A percentile compares a stretch with the other conserved stretches of the same genome.
Evolutionary conservation across 805 yeast species (phyloP).

Genomic region (Tetrapisispora phaffii): DNA sequence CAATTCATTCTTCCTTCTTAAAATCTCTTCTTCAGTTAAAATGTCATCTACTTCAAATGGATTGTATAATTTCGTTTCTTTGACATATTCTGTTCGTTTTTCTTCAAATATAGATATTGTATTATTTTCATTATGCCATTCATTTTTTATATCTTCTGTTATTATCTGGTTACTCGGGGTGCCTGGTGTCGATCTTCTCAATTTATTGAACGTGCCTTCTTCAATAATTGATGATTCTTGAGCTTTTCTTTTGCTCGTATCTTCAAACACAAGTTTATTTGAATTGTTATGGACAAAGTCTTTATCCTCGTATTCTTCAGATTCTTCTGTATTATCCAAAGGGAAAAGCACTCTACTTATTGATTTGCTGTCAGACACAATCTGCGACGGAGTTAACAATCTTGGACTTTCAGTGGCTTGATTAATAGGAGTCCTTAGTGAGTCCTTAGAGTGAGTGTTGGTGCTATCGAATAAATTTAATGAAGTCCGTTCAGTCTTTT

Average conservation of each 20-base stretch:
- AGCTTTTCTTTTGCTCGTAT: background rate
- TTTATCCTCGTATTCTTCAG: background rate
- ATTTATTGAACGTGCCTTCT: conserved; percentile 3
- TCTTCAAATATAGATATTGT: conserved; percentile 11
- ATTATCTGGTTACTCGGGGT: conserved; percentile 32
- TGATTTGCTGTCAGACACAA: background rate
- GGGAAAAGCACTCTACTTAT: background rate
- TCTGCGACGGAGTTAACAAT: background rate
- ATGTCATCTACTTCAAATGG: conserved; percentile 12
- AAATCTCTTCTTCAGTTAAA: conserved; percentile 9
- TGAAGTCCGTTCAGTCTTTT: background rate
- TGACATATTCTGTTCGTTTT: conserved; percentile 6
- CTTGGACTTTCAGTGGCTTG: background rate
- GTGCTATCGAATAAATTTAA: background rate
- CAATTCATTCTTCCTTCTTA: conserved; percentile 9
- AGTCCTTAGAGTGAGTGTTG: background rate
- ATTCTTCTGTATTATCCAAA: background rate
- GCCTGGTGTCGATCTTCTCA: conserved; percentile 17
- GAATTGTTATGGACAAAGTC: no score
- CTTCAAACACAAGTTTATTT: background rate
- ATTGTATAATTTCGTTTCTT: conserved; percentile 4
- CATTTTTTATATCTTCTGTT: conserved; percentile 24
- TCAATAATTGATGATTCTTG: background rate
- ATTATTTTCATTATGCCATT: conserved; percentile 22
- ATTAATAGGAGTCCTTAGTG: background rate